Conservation (phyloP, 805 yeast genomes). For the Schwanniomyces sp. region DNA sequence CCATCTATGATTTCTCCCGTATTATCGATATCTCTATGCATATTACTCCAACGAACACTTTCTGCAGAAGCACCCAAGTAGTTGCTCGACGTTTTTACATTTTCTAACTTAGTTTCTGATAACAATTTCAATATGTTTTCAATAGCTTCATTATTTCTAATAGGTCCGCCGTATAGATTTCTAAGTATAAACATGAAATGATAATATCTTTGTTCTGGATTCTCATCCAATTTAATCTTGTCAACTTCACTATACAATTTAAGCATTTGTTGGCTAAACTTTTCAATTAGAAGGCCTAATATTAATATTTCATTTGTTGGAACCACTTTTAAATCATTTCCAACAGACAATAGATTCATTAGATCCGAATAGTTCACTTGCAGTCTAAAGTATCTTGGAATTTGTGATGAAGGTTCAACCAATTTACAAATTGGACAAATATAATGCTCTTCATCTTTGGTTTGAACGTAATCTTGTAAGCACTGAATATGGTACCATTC, state of each 20-base stretch:
- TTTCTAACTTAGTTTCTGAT: conserved; percentile 3
- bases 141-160: conserved; percentile 21
- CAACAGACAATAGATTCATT: conserved; percentile 8
- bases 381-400: conserved; percentile 13
- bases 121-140: conserved; percentile 15
- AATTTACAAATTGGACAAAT: conserved; percentile 32
- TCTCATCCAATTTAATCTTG: conserved; percentile 10
- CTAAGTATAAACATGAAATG: conserved; percentile 22
- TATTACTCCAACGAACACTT: background rate
- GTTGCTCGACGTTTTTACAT: background rate
- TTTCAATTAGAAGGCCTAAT: conserved; percentile 16
- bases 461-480: conserved; percentile 31
- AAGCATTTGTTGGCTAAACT: background rate
- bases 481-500: conserved; percentile 74
- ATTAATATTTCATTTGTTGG: conserved; percentile 21
- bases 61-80: background rate
- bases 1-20: too few relatives aligned
- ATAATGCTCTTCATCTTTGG: conserved; percentile 21
- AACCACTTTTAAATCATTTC: conserved; percentile 14
- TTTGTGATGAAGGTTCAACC: conserved; percentile 12
- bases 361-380: conserved; percentile 15
- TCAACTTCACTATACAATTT: conserved; percentile 7
- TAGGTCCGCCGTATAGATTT: conserved; percentile 30
- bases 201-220: conserved; percentile 17
- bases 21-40: too few relatives aligned